Evolutionary conservation across 768 basidiomycete genomes (phyloP), one percentile per base, ranked within the genome.

Genomic region (Psilocybe subaeruginosa): DNA sequence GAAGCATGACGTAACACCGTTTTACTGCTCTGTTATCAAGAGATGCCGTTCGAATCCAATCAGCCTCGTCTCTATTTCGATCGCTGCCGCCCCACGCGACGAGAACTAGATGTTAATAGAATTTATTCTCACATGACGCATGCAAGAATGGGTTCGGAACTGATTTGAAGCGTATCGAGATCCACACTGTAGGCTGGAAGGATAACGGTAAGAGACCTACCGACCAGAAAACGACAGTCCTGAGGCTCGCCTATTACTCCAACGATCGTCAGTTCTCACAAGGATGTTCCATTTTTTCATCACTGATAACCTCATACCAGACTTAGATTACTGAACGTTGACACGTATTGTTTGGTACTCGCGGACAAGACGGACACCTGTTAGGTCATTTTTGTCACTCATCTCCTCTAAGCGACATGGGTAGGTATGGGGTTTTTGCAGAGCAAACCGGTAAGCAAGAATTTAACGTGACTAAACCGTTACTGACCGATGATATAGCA

Each of bases 131-230:
- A 66, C 62, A 56, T 52, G 50, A 48, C 58, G 35, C 33, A 46
- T 51, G 35, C 49, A 46, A 41, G 45, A 43, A 46, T 27, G 57
- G 51, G 46, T 55, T 57, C 65, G 65, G 59, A 41, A 57, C 23
- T 56, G 54, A 48, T 47, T 63, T 61, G 48, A 58, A 55, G 61
- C 60, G 41, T 45, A 37, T 60, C 56, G 14, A 64, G 55, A 64
- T 66, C 60, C 52, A 45, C 17, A 11, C 29, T 39, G 19, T 7
- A 23, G 35, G 37, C 37, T 47, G 50, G 57, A 43, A 27, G 33
- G 35, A 50, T 47, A 57, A 31, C 43, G 61, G 23, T 23, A 54
- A 57, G 35, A 37, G 6, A 35, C 16, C 19, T 7, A 30, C 4
- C 47, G 47, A 33, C 51, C 31, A 53, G 17, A 19, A 53, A 33